A percentile compares a stretch with the other conserved stretches of the same genome.
Conservation (phyloP, 2,329 filamentous ascomycete species). For the Exophiala phaeomuriformis region DNA sequence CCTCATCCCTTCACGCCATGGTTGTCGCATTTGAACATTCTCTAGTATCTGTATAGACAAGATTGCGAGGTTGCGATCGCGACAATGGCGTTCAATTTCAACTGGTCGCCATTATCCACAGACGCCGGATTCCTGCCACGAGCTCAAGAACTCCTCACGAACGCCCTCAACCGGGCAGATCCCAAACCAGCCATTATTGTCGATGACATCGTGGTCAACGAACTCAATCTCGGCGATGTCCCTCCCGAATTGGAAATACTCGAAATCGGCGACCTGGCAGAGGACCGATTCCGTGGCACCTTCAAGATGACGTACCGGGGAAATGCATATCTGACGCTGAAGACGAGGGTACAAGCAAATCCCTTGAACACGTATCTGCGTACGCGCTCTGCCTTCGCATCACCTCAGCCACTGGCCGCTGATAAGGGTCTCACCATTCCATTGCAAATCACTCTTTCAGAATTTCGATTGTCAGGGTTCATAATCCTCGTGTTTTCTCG, state of each 20-base stretch:
- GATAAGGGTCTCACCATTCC: slow-evolving; percentile 86
- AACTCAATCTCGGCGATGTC: slow-evolving; percentile 90
- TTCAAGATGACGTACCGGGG: slow-evolving; percentile 99
- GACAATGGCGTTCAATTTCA: slow-evolving; percentile 98
- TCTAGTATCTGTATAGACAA: not conserved
- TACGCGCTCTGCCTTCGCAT: slow-evolving; percentile 86
- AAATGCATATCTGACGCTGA: slow-evolving; percentile 89
- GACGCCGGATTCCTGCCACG: slow-evolving; percentile 86
- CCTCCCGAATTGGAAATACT: slow-evolving; percentile 93
- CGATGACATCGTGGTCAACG: slow-evolving; percentile 87
- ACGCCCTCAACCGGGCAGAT: slow-evolving; percentile 92
- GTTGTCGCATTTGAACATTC: not conserved
- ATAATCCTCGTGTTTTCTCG: slow-evolving; percentile 97
- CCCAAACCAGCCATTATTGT: slow-evolving; percentile 99
- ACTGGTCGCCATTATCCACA: slow-evolving; percentile 98
- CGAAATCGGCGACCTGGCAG: slow-evolving; percentile 93
- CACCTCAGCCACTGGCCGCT: slow-evolving; percentile 83
- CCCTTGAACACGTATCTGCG: slow-evolving; percentile 92
- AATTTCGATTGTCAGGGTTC: slow-evolving; percentile 92
- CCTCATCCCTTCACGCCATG: slow-evolving; percentile 1
- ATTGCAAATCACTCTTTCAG: slow-evolving; percentile 91
- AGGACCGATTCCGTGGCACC: slow-evolving; percentile 93
- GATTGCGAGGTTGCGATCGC: not conserved
- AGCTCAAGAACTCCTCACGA: slow-evolving; percentile 87
- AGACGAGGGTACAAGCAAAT: slow-evolving; percentile 95